Percentiles rank a stretch among this genome's conserved stretches.
phyloP scores from a whole-genome alignment of 768 basidiomycete genomes.

The Lactarius hengduanensis region DNA sequence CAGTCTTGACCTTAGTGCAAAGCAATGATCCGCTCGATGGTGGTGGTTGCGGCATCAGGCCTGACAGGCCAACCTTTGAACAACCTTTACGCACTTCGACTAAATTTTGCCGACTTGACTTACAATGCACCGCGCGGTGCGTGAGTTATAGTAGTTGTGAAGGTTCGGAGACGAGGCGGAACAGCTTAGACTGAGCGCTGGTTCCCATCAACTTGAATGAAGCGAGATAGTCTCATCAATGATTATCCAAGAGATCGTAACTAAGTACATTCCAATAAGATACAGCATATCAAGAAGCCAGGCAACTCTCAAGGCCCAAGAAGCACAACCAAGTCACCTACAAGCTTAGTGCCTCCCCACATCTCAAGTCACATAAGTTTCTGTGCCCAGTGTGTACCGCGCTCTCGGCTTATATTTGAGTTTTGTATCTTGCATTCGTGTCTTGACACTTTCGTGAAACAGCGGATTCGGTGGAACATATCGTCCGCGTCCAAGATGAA shows the following conservation, averaged over 20 bases:
- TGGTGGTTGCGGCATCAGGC: too few relatives aligned
- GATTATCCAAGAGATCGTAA: background rate
- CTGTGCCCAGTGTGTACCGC: slow-evolving; percentile 45
- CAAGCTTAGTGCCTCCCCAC: background rate
- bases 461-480: slow-evolving; percentile 48
- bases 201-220: background rate
- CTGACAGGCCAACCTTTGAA: too few relatives aligned
- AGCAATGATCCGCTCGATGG: too few relatives aligned
- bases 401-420: slow-evolving; percentile 62
- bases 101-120: too few relatives aligned
- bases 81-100: too few relatives aligned
- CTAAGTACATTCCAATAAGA: background rate
- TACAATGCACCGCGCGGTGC: too few relatives aligned
- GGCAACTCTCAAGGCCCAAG: background rate
- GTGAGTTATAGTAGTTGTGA: too few relatives aligned
- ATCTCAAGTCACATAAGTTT: slow-evolving; percentile 45
- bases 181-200: background rate
- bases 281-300: background rate
- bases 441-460: slow-evolving; percentile 63
- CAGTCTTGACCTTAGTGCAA: too few relatives aligned
- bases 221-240: background rate
- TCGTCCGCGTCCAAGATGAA: slow-evolving; percentile 59
- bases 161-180: too few relatives aligned
- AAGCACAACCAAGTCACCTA: background rate
- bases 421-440: slow-evolving; percentile 48